A percentile compares a stretch with the other conserved stretches of the same genome.
These are phyloP conservation scores for Tillandsia leiboldiana DNA, from an alignment of 176 grass and related monocot genomes.

Conservation along the genomic window DNA sequence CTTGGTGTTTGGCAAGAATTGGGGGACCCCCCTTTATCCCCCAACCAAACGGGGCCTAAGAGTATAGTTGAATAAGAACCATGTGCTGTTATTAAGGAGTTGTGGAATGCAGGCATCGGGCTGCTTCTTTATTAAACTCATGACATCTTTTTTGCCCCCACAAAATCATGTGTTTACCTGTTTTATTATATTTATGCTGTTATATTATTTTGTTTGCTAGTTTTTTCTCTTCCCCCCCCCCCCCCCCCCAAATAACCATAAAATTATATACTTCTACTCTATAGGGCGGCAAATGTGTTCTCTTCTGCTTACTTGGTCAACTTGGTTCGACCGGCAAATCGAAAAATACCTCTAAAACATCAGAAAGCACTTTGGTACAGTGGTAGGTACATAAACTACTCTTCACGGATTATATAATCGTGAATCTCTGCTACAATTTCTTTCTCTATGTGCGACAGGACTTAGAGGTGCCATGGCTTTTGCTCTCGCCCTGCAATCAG, in stretches of 20 bases:
- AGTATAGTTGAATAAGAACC: no score
- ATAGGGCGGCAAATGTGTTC: conserved; percentile 87
- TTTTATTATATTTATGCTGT: not conserved
- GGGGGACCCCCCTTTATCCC: no score
- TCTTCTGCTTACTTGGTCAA: conserved; percentile 92
- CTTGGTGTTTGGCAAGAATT: no score
- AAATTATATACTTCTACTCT: conserved; percentile 1
- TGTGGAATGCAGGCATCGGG: no score
- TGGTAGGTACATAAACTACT: conserved; percentile 39
- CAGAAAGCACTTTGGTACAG: conserved; percentile 99
- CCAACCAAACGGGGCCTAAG: no score
- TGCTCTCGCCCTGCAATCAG: conserved; percentile 97
- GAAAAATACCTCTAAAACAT: conserved; percentile 84
- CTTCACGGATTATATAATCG: not conserved
- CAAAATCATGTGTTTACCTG: not conserved
- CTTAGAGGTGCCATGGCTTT: conserved; percentile 99
- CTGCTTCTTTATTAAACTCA: no score
- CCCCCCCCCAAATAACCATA: not conserved
- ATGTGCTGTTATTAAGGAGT: no score
- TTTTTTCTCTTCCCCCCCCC: conserved; percentile 1
- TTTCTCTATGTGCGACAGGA: conserved; percentile 43
- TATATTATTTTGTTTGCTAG: not conserved
- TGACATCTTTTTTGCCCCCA: no score
- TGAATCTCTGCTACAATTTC: not conserved
- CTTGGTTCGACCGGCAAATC: conserved; percentile 57